Evolutionary conservation across 257 asterid species (phyloP), one percentile per base, ranked within the genome.

Genomic region (Haberlea rhodopensis): DNA sequence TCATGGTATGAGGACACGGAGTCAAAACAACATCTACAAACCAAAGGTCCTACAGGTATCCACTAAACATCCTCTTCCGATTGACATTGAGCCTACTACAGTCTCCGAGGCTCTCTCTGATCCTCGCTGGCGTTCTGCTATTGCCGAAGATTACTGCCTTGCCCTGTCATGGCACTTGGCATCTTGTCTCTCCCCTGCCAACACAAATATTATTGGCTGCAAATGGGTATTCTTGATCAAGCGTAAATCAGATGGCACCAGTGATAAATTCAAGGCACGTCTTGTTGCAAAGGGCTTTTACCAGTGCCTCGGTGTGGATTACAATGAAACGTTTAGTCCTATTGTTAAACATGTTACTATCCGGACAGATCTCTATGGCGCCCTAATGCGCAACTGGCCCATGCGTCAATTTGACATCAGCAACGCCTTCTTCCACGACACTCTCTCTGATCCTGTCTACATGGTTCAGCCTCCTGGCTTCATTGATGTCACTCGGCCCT

Each of bases 201-300:
- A 13, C 56, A n/a, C n/a, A n/a, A n/a, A n/a, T n/a, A n/a, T n/a
- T n/a, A n/a, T n/a, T 51, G 6, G 56, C 2, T 18, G 26, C 27
- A 19, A 53, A 22, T 53, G 59, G 63, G 63, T 57, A n/a, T 57
- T 57, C 16, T 20, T 4, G 3, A 19, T 7, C 20, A 7, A 22
- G n/a, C 28, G 59, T 5, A 20, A 21, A 6, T 13, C 28, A 5
- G 59, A 53, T 53, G 59, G 28, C 6, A 1, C 59, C 27, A 21
- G 20, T 53, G 59, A 53, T 8, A 2, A 22, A 1, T 53, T 19
- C 8, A 53, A 53, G 27, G 59, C 59, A 20, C 1, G 59, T 15
- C 59, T 53, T 53, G 59, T 53, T 6, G 59, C 59, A 2, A 7
- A 53, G 28, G 59, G 59, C 6, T 53, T 53, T 22, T 8, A 53